Evolutionary conservation across 345 rosid genomes (phyloP), one percentile per base, ranked within the genome.

Genomic region (Populus deltoides): DNA sequence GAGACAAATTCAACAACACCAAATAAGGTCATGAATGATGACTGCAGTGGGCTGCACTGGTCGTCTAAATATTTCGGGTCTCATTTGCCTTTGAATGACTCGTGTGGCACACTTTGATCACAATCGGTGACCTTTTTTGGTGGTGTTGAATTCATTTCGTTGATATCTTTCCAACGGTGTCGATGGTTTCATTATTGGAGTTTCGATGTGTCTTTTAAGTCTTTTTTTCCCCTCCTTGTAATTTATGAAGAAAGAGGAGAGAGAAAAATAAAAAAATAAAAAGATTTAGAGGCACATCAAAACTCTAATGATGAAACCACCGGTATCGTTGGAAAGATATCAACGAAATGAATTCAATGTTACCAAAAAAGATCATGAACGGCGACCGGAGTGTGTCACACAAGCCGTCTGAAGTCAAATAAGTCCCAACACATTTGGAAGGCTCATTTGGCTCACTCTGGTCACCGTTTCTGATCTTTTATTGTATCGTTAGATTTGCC

Each of bases 281-380:
- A 31, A 27, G 27, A 31, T 31, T 31, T 2, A 3, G 3, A 2
- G 2, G 2, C 0, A 31, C 33, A 31, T 31, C 33, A 2, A 31
- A 31, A 31, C 3, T 31, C 0, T 31, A 0, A 31, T 31, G 0
- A 31, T 0, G 35, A 33, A 33, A 33, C 2, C 35, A 33, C 4
- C 4, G 0, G 0, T 33, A 33, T 3, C 0, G 0, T 33, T 33
- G 5, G 5, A 33, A 33, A 33, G 2, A 33, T 33, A 33, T 33
- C 2, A 33, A 33, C 35, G 0, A 33, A 0, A 33, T 0, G 4
- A 0, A 33, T 33, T 0, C 0, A 33, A 33, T 0, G 4, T 0
- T 0, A 33, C 0, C 0, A 33, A 33, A 33, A 0, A 33, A 33
- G 0, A 3, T 33, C 0, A 33, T 3, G 0, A 33, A 33, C 0